Evolutionary conservation across 306 rosid species (phyloP).

Genomic region (Fragaria vesca): DNA sequence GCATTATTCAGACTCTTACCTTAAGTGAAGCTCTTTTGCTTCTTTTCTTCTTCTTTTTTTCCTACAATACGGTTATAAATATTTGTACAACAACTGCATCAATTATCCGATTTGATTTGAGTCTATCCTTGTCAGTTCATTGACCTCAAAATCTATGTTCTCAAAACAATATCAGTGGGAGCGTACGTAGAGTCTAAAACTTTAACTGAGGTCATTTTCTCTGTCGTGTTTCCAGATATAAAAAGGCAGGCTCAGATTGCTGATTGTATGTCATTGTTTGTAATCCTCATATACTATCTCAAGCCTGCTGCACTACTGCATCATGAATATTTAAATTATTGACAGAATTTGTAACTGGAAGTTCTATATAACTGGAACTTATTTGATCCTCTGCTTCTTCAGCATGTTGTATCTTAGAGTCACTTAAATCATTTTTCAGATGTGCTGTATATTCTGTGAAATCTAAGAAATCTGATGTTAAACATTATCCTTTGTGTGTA

Average conservation of each 20-base stretch:
- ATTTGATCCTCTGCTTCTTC: neutral
- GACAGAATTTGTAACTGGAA: neutral
- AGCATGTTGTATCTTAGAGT: neutral
- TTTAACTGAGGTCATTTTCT: neutral
- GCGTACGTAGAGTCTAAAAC: neutral
- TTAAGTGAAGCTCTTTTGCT: no score
- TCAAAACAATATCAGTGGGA: neutral
- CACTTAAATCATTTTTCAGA: neutral
- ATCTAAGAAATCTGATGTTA: conserved; percentile 17
- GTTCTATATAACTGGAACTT: neutral
- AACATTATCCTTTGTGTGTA: conserved; percentile 17
- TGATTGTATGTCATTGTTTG: neutral
- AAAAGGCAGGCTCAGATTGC: neutral
- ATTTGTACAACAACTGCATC: neutral
- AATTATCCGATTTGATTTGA: neutral
- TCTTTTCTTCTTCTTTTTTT: neutral
- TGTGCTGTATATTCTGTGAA: neutral
- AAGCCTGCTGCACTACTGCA: neutral
- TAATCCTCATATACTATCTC: neutral
- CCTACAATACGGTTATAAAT: neutral
- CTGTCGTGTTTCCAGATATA: neutral
- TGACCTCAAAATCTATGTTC: neutral
- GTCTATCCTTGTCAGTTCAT: neutral
- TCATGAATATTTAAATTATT: neutral
- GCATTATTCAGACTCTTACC: neutral